These are phyloP conservation scores for Naganishia vishniacii DNA, from an alignment of 768 basidiomycete species.

Conservation along the genomic window DNA sequence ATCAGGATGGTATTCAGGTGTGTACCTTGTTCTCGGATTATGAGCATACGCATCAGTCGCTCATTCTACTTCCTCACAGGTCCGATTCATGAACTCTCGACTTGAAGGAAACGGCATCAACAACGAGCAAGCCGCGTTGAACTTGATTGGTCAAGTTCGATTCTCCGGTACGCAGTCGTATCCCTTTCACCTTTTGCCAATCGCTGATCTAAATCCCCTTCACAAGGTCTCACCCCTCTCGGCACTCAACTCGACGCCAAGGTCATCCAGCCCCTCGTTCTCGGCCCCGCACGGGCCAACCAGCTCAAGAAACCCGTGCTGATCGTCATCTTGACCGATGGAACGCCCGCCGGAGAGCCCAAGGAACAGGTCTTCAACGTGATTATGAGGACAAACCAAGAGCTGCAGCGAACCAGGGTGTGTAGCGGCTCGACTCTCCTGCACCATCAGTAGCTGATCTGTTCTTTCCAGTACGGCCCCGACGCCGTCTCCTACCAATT, in stretches of 20 bases:
- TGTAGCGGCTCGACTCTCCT: slow-evolving; percentile 16
- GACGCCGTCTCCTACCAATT: slow-evolving; percentile 49
- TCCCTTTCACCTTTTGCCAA: too few species aligned
- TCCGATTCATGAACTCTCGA: slow-evolving; percentile 51
- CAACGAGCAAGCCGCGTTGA: slow-evolving; percentile 42
- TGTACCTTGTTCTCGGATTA: neutral
- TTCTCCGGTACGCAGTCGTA: slow-evolving; percentile 40
- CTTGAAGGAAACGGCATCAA: slow-evolving; percentile 50
- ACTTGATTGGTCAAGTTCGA: slow-evolving; percentile 48
- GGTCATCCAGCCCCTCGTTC: slow-evolving; percentile 50
- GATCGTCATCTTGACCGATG: slow-evolving; percentile 47
- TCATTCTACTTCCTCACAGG: slow-evolving; percentile 6
- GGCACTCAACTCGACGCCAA: slow-evolving; percentile 49
- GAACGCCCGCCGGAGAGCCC: slow-evolving; percentile 26
- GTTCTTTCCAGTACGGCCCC: slow-evolving; percentile 33
- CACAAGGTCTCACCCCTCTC: slow-evolving; percentile 46
- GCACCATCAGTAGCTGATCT: neutral
- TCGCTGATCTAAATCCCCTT: neutral
- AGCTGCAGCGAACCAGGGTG: slow-evolving; percentile 38
- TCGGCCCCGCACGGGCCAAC: slow-evolving; percentile 47
- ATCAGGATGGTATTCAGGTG: slow-evolving; percentile 50
- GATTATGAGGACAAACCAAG: slow-evolving; percentile 42
- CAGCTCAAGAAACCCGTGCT: slow-evolving; percentile 49
- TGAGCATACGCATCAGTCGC: neutral
- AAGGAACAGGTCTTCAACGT: slow-evolving; percentile 37